A percentile compares a stretch with the other conserved stretches of the same genome.
Evolutionary conservation across 176 grass and related monocot species (phyloP).

Genomic region (Carex parvula): DNA sequence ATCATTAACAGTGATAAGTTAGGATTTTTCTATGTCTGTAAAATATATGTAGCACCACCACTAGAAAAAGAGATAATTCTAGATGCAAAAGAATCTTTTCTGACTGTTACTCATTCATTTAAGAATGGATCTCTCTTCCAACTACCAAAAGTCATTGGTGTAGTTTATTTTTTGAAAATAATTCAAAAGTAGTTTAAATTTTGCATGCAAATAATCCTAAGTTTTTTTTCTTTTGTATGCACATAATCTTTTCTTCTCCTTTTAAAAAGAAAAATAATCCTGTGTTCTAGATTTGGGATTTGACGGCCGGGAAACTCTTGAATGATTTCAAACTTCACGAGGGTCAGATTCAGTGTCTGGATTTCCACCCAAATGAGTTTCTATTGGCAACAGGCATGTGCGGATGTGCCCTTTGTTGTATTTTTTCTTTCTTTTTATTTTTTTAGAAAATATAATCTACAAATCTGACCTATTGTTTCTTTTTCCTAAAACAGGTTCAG

Average conservation of each 20-base stretch:
- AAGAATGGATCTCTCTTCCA: background rate
- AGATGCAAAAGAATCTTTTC: background rate
- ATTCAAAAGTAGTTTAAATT: background rate
- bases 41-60: background rate
- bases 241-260: background rate
- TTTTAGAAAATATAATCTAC: background rate
- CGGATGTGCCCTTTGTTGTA: slow-evolving; percentile 33
- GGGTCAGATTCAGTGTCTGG: slow-evolving; percentile 83
- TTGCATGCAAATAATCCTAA: background rate
- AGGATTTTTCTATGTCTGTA: background rate
- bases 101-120: background rate
- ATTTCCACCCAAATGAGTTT: slow-evolving; percentile 84
- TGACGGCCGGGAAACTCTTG: slow-evolving; percentile 83
- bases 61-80: background rate
- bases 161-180: background rate
- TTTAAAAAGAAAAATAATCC: background rate
- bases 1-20: background rate
- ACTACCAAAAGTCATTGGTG: background rate
- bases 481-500: slow-evolving; percentile 53
- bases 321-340: slow-evolving; percentile 74
- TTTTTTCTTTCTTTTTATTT: background rate
- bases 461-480: slow-evolving; percentile 26
- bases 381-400: slow-evolving; percentile 81
- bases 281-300: slow-evolving; percentile 81
- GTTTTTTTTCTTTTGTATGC: background rate